Conservation (phyloP, 129 eudicot species). For the Lactuca sativa region DNA sequence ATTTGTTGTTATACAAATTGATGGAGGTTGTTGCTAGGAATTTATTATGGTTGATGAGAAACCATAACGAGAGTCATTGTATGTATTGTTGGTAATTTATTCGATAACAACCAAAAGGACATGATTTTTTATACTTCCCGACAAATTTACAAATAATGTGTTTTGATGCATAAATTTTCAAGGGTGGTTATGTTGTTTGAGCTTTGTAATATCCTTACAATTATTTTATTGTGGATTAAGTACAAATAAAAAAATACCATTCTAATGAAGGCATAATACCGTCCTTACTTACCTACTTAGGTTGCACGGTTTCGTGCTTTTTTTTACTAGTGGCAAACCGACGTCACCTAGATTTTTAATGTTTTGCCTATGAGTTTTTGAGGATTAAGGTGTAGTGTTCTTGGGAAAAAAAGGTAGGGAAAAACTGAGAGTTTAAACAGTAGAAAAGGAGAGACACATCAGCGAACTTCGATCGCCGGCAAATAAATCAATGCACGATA, state of each 20-base stretch:
- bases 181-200: not conserved
- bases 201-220: not conserved
- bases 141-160: not conserved
- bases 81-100: too few relatives aligned
- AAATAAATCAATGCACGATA: too few relatives aligned
- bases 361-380: too few relatives aligned
- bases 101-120: not conserved
- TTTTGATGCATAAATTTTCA: not conserved
- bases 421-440: too few relatives aligned
- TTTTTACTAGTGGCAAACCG: too few relatives aligned
- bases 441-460: too few relatives aligned
- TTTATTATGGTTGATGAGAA: too few relatives aligned
- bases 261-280: not conserved
- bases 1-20: not conserved
- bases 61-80: not conserved
- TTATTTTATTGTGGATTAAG: not conserved
- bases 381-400: too few relatives aligned
- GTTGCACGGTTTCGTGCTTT: too few relatives aligned
- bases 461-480: too few relatives aligned
- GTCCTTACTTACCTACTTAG: not conserved
- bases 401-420: too few relatives aligned
- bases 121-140: not conserved
- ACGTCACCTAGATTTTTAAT: too few relatives aligned
- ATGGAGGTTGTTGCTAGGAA: not conserved
- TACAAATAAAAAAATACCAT: not conserved